Conservation (phyloP, 352 stramenopile species). For the Phytophthora agathidicida region DNA sequence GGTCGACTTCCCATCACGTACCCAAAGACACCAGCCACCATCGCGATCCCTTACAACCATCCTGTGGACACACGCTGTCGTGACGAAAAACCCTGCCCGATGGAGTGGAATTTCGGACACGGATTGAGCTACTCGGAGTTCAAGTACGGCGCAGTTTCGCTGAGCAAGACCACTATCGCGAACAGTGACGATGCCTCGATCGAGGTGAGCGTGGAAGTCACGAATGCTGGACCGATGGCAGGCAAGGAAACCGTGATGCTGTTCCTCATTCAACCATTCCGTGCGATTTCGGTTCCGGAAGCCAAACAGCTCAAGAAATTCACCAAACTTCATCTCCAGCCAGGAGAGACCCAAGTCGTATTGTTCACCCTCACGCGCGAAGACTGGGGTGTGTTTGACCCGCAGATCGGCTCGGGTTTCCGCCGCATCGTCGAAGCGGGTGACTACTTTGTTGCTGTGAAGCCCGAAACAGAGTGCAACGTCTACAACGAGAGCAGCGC, state of each 20-base stretch:
- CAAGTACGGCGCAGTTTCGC: slow-evolving; percentile 46
- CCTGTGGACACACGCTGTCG: slow-evolving; percentile 52
- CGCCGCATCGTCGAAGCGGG: slow-evolving; percentile 57
- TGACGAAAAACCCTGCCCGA: slow-evolving; percentile 42
- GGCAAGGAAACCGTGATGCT: slow-evolving; percentile 86
- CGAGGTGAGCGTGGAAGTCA: slow-evolving; percentile 61
- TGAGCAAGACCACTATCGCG: slow-evolving; percentile 45
- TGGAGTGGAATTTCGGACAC: slow-evolving; percentile 72
- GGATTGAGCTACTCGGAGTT: slow-evolving; percentile 78
- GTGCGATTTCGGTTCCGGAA: slow-evolving; percentile 67
- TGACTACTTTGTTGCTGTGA: slow-evolving; percentile 71
- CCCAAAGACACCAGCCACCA: slow-evolving; percentile 60
- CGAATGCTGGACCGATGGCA: slow-evolving; percentile 57
- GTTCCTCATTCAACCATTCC: slow-evolving; percentile 76
- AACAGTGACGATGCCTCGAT: slow-evolving; percentile 30
- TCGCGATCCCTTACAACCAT: slow-evolving; percentile 80
- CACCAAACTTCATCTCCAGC: slow-evolving; percentile 65
- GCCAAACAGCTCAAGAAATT: slow-evolving; percentile 86
- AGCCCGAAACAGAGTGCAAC: slow-evolving; percentile 76
- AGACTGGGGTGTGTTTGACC: slow-evolving; percentile 67
- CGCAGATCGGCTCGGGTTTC: slow-evolving; percentile 66
- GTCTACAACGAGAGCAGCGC: slow-evolving; percentile 43
- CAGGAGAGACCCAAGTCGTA: slow-evolving; percentile 44
- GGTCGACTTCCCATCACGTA: slow-evolving; percentile 88
- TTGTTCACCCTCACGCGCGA: slow-evolving; percentile 47